Base-by-base conservation (phyloP, 495 filamentous ascomycete species). In the Xylaria sp. region DNA sequence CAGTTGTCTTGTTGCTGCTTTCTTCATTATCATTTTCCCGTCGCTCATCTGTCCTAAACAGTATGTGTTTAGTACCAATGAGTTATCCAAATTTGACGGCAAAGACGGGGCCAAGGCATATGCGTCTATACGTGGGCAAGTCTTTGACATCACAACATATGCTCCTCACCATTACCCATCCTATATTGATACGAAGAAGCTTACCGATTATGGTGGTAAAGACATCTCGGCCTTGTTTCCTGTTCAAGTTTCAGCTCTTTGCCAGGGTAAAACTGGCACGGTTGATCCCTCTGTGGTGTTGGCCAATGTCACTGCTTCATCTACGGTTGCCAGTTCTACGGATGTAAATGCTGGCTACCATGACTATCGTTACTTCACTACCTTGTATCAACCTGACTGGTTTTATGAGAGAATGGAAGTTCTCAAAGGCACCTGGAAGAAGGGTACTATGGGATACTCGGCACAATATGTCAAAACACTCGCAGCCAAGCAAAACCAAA, bases 201-300 rank as follows among this genome's bases (percentile, higher is more conserved):
- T 98, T 58, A 83, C 90, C 69, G 89, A 90, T 69, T 99, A 98
- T 75, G 94, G 91, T 61, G 96, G 96, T 52, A 76, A 88, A 21
- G 96, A 98, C 75, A 93, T 94, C 58, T 95, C 94, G 21, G 84
- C 86, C 53, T 85, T 99, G 17, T 99, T 99, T 82, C 96, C 96
- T 0, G 86, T 99, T 15, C 96, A 99, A 78, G 96, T 98, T 19
- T 97, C 93, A 5, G 93, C 95, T 44, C 84, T 98, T 46, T 99
- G 96, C 80, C 88, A 91, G 57, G 96, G 96, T 44, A 86, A 86
- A 37, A 80, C 88, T 64, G 93, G 92, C 29, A 26, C 46, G 55
- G 71, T 74, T 85, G 87, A 93, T 74, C 86, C 87, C 29, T 86
- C 87, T 61, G 92, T 99, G 19, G 89, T 90, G 62, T 87, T 98